Percentiles rank a stretch among this genome's conserved stretches.
Evolutionary conservation across 306 rosid genomes (phyloP).

Genomic region (Prunus davidiana): DNA sequence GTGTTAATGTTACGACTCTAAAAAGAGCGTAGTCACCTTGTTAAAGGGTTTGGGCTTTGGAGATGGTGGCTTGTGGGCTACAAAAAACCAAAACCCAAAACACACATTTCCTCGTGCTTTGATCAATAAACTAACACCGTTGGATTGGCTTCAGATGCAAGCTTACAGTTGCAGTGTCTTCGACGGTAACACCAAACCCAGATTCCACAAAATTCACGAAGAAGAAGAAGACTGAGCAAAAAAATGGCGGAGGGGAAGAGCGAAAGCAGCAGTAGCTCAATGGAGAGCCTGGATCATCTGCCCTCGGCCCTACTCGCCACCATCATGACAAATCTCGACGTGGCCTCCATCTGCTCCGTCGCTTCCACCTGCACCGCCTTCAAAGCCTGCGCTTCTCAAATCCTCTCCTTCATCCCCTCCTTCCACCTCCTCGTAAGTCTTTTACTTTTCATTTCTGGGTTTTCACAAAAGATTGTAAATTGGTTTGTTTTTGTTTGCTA

Average conservation of each 20-base stretch:
- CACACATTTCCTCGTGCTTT: not conserved
- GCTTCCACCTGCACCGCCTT: slow-evolving; percentile 71
- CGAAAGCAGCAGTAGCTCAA: slow-evolving; percentile 5
- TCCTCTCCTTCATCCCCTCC: slow-evolving; percentile 64
- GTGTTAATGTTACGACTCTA: too few relatives aligned
- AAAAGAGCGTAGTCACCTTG: too few relatives aligned
- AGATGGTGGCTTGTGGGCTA: not conserved
- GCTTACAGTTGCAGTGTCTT: not conserved
- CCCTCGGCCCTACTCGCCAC: slow-evolving; percentile 60
- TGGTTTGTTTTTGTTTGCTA: not conserved
- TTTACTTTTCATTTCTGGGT: not conserved
- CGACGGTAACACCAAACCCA: not conserved
- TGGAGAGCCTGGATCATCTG: slow-evolving; percentile 51
- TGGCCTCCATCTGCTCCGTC: slow-evolving; percentile 68
- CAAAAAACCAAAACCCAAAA: not conserved
- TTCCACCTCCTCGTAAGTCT: slow-evolving; percentile 70
- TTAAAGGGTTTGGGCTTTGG: not conserved
- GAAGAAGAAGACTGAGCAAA: not conserved
- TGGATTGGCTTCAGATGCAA: not conserved
- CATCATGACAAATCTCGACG: slow-evolving; percentile 74
- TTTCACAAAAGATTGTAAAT: not conserved
- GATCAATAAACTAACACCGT: not conserved
- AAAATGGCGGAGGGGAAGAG: slow-evolving; percentile 16
- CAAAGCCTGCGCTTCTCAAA: slow-evolving; percentile 53
- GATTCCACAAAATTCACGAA: not conserved